Evolutionary conservation across 2,329 filamentous ascomycete species (phyloP).

Genomic region (Aspergillus nomiae): DNA sequence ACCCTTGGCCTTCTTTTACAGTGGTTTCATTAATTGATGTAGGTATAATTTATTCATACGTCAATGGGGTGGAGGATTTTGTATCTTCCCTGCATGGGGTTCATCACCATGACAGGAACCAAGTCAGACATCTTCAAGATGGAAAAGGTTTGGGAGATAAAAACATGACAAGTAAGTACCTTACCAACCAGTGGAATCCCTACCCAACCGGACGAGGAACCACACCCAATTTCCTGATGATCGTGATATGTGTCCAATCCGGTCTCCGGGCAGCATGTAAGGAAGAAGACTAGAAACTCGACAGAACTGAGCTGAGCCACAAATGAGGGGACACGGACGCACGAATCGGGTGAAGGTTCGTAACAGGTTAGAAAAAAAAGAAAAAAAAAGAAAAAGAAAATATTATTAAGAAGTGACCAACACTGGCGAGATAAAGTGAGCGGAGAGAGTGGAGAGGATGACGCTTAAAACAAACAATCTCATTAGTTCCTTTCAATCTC

Average conservation of each 20-base stretch:
- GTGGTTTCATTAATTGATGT: background rate
- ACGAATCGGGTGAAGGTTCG: background rate
- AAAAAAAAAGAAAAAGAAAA: background rate
- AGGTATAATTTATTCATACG: background rate
- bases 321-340: background rate
- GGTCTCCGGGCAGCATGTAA: slow-evolving; percentile 11
- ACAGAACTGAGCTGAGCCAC: slow-evolving; percentile 9
- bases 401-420: background rate
- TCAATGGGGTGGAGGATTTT: background rate
- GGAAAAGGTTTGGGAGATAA: background rate
- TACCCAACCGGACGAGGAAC: background rate
- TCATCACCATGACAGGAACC: background rate
- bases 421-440: slow-evolving; percentile 13
- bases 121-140: background rate
- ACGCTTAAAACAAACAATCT: slow-evolving; percentile 18
- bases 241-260: background rate
- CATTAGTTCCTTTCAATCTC: slow-evolving; percentile 16
- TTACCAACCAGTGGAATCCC: background rate
- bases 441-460: slow-evolving; percentile 17
- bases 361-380: background rate
- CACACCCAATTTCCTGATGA: slow-evolving; percentile 1
- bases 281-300: slow-evolving; percentile 15
- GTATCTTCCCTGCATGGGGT: background rate
- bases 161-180: background rate
- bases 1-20: background rate